phyloP scores from a whole-genome alignment of 2,329 filamentous ascomycete species.

The Botrytis byssoidea region DNA sequence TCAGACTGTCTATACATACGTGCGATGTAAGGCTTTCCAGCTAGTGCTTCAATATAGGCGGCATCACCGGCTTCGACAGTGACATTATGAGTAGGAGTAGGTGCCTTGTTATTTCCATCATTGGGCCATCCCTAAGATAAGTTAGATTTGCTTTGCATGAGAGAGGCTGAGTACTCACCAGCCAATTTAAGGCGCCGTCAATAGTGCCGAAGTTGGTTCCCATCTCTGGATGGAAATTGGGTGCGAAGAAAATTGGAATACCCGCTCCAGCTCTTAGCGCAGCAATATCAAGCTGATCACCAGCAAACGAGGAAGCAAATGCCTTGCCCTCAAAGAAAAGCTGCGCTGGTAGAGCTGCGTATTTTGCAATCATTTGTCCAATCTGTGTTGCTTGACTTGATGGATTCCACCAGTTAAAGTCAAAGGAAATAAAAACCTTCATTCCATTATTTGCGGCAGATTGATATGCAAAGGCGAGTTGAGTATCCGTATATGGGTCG shows the following conservation, averaged over 20 bases:
- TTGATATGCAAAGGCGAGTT: conserved; percentile 37
- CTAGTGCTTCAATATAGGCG: conserved; percentile 26
- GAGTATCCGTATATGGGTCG: conserved; percentile 35
- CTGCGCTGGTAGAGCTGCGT: conserved; percentile 39
- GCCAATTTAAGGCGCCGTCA: conserved; percentile 32
- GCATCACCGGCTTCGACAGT: conserved; percentile 28
- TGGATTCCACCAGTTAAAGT: conserved; percentile 32
- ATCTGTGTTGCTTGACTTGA: conserved; percentile 28
- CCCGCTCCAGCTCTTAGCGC: conserved; percentile 40
- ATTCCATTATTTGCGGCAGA: conserved; percentile 34
- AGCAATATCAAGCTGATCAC: conserved; percentile 46
- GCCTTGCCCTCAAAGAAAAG: conserved; percentile 39
- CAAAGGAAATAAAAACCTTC: conserved; percentile 40
- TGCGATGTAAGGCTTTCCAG: conserved; percentile 31
- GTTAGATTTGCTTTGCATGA: too few species aligned
- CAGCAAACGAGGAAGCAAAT: conserved; percentile 50
- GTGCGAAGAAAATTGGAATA: conserved; percentile 30
- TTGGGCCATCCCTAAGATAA: conserved; percentile 28
- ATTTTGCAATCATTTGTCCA: conserved; percentile 34
- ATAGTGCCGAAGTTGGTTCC: conserved; percentile 23
- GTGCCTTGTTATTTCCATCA: conserved; percentile 32
- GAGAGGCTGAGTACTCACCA: conserved; percentile 18
- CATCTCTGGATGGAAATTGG: conserved; percentile 31
- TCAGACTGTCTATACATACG: conserved; percentile 11
- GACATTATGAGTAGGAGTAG: conserved; percentile 26